Conservation (phyloP, 2,329 filamentous ascomycete species). For the Colletotrichum sp. region DNA sequence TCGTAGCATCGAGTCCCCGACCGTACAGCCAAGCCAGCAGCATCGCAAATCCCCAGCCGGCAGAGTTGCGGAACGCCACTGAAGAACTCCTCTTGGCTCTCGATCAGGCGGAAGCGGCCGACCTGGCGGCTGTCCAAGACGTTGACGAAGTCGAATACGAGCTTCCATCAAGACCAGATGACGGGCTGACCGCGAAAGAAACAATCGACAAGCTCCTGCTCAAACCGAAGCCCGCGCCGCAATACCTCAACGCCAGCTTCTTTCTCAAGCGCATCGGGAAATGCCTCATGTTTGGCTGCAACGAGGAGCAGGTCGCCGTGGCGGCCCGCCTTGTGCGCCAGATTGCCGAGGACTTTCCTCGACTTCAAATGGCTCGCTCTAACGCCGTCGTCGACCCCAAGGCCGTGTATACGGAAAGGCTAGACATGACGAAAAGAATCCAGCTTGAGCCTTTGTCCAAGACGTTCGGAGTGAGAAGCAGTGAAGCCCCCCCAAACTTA, state of each 20-base stretch:
- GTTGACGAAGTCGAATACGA: neutral
- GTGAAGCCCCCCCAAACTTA: neutral
- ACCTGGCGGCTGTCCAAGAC: neutral
- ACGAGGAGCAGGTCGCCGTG: neutral
- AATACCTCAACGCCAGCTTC: neutral
- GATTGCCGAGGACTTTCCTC: neutral
- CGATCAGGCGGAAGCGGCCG: neutral
- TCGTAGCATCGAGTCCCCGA: neutral
- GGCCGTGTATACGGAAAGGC: neutral
- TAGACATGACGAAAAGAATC: neutral
- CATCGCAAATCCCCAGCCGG: neutral
- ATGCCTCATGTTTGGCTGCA: conserved; percentile 24
- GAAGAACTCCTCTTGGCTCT: neutral
- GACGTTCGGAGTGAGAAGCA: neutral
- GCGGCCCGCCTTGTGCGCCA: conserved; percentile 11
- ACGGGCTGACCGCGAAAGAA: neutral
- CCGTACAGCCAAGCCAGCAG: neutral
- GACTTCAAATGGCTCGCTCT: neutral
- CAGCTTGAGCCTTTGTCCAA: neutral
- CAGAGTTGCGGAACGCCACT: neutral
- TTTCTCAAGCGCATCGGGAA: conserved; percentile 14
- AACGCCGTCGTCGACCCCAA: neutral
- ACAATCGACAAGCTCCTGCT: neutral
- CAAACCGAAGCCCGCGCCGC: neutral
- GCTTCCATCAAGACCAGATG: neutral